phyloP scores from a whole-genome alignment of 768 basidiomycete species.

The Leucogyrophana mollusca region DNA sequence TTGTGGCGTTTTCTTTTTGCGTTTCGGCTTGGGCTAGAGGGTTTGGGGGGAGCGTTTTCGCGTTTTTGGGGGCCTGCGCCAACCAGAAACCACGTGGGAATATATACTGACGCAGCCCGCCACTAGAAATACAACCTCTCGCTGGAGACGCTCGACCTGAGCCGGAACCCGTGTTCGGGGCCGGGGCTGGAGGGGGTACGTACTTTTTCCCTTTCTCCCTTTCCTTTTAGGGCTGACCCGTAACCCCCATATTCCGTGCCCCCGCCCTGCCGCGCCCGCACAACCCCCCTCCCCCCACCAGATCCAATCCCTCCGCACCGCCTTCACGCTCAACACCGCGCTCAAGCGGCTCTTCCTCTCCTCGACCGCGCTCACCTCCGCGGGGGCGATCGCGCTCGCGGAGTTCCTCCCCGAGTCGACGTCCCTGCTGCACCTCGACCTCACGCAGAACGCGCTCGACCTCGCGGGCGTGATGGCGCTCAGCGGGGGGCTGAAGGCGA shows the following conservation, averaged over 20 bases:
- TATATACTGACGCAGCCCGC: too few species aligned
- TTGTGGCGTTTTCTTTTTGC: too few species aligned
- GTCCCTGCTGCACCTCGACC: constrained; percentile 86
- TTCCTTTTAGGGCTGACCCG: background rate
- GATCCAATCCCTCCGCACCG: constrained; percentile 87
- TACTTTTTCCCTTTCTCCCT: constrained; percentile 4
- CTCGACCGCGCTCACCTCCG: constrained; percentile 72
- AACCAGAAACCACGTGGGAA: too few species aligned
- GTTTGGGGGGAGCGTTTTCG: too few species aligned
- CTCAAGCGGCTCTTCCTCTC: constrained; percentile 93
- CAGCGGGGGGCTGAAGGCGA: constrained; percentile 79
- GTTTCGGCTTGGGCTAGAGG: too few species aligned
- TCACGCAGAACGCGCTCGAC: constrained; percentile 81
- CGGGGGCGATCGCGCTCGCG: constrained; percentile 91
- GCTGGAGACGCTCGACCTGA: constrained; percentile 91
- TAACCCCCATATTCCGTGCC: background rate
- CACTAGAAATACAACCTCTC: constrained; percentile 91
- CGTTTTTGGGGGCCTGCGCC: too few species aligned
- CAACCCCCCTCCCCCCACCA: constrained; percentile 21
- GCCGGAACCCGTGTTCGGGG: constrained; percentile 91
- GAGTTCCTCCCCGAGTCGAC: constrained; percentile 93
- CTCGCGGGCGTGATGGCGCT: constrained; percentile 93
- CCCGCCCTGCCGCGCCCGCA: too few species aligned
- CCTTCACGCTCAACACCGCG: constrained; percentile 88
- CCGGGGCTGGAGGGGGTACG: constrained; percentile 88